Percentiles rank a stretch among this genome's conserved stretches.
These are phyloP conservation scores for Scutellaria minor DNA, from an alignment of 257 asterid genomes.

Conservation along the genomic window DNA sequence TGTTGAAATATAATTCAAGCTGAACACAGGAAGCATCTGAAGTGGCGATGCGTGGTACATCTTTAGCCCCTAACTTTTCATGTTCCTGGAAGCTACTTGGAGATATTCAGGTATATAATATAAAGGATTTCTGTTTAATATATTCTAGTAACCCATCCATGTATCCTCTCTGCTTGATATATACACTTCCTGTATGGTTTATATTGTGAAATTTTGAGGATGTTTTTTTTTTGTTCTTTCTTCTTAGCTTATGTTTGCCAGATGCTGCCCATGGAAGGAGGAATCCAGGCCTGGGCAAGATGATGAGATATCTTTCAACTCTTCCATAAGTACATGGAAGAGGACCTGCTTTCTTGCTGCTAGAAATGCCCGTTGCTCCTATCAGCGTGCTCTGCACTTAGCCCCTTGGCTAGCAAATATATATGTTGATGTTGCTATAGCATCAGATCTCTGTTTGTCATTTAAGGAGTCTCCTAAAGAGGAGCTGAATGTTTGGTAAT, in stretches of 20 bases:
- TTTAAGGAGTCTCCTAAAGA: slow-evolving; percentile 56
- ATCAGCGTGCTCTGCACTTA: slow-evolving; percentile 92
- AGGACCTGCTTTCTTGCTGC: slow-evolving; percentile 71
- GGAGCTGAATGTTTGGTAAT: slow-evolving; percentile 60
- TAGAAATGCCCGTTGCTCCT: slow-evolving; percentile 68
- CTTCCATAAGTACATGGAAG: slow-evolving; percentile 79
- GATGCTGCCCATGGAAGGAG: slow-evolving; percentile 89
- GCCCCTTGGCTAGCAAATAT: slow-evolving; percentile 91
- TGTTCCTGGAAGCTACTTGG: slow-evolving; percentile 96
- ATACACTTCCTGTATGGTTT: slow-evolving; percentile 19
- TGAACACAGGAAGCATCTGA: slow-evolving; percentile 82
- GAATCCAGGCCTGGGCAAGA: slow-evolving; percentile 44
- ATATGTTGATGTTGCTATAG: slow-evolving; percentile 81
- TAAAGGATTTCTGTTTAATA: not conserved
- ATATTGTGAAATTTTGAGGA: slow-evolving; percentile 32
- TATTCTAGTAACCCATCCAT: slow-evolving; percentile 6
- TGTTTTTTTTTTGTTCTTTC: slow-evolving; percentile 34
- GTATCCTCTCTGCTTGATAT: slow-evolving; percentile 20
- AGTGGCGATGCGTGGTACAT: slow-evolving; percentile 58
- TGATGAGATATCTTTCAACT: slow-evolving; percentile 62
- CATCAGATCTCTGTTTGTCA: slow-evolving; percentile 64
- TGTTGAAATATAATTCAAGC: slow-evolving; percentile 35
- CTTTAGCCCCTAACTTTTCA: slow-evolving; percentile 69
- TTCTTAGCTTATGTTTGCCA: slow-evolving; percentile 80
- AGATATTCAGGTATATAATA: slow-evolving; percentile 78